Base-by-base conservation (phyloP, 2,329 filamentous ascomycete species). In the Didymella segeticola region DNA sequence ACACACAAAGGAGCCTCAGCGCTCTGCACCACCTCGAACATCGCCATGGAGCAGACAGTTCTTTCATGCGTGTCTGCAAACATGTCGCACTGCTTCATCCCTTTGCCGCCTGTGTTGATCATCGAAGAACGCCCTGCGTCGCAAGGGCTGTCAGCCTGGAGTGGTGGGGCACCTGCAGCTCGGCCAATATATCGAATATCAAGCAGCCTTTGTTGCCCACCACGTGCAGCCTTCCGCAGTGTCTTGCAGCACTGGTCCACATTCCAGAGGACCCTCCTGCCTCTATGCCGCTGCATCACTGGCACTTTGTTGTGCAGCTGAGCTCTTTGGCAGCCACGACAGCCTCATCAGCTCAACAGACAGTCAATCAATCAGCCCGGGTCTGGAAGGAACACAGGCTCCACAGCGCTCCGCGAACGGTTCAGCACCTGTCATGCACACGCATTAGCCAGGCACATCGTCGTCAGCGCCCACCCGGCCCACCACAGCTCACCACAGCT, bases 131-230 rank as follows among this genome's bases (percentile, higher is more conserved):
- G 41, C 36, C 41, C 46, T 42, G 37, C 43, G 42, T 56, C 41
- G 53, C 53, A 37, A 51, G 42, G 31, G 42, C 43, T 36, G 42
- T 51, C 53, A 43, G 42, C 37, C 43, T 39, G 36, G 29, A 36
- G 30, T n/a, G 10, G 26, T 22, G 27, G 23, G 45, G 56, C 49
- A 55, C 39, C 59, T 33, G 38, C 47, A 46, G 43, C 62, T 59
- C 55, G 58, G 58, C 60, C 62, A 68, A 66, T 66, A 68, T 68
- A 67, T 52, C 59, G 57, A 60, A 66, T 68, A 64, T 52, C 59
- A 55, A 60, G 33, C 26, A 19, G 33, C 27, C 30, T 38, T 39
- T 39, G 42, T 33, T 38, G 20, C 47, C 43, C 31, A 56, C 46
- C 47, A 56, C 48, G 54, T 57, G 51, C 55, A 34, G 41, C 34